A percentile compares a stretch with the other conserved stretches of the same genome.
Conservation (phyloP, 805 yeast genomes). For the Lipomyces mesembrius region DNA sequence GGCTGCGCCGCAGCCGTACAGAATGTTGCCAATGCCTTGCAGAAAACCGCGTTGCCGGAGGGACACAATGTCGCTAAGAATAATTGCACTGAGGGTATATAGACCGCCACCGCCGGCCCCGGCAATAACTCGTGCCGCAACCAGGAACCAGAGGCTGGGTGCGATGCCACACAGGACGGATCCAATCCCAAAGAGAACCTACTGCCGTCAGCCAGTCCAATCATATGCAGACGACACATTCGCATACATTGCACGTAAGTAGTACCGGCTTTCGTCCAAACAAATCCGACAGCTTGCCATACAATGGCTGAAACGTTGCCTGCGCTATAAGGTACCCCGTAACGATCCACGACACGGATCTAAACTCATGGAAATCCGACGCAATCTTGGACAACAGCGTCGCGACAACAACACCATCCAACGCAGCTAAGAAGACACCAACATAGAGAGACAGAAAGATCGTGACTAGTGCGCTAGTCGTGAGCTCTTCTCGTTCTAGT, state of each 20-base stretch:
- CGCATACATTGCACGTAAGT: slow-evolving; percentile 47
- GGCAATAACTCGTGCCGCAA: slow-evolving; percentile 61
- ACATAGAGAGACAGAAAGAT: slow-evolving; percentile 38
- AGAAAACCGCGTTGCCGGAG: slow-evolving; percentile 70
- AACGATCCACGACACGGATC: slow-evolving; percentile 69
- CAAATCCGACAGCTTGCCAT: slow-evolving; percentile 70
- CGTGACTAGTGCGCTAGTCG: slow-evolving; percentile 6
- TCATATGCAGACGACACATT: too few relatives aligned
- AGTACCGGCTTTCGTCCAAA: slow-evolving; percentile 50
- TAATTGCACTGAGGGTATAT: slow-evolving; percentile 70
- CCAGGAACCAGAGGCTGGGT: slow-evolving; percentile 19
- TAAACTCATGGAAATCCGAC: slow-evolving; percentile 60
- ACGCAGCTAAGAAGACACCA: slow-evolving; percentile 55
- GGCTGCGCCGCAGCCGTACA: slow-evolving; percentile 77
- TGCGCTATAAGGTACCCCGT: slow-evolving; percentile 70
- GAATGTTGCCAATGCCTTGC: slow-evolving; percentile 80
- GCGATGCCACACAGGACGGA: slow-evolving; percentile 55
- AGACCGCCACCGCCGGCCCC: slow-evolving; percentile 94
- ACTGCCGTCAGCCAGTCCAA: neutral
- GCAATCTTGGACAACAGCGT: slow-evolving; percentile 61
- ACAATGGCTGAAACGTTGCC: slow-evolving; percentile 75
- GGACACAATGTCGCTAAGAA: slow-evolving; percentile 76
- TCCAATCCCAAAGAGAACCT: slow-evolving; percentile 54
- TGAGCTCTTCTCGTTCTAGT: slow-evolving; percentile 15
- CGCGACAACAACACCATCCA: slow-evolving; percentile 60